phyloP scores from a whole-genome alignment of 2,329 filamentous ascomycete species.

The Atkinsonella texensis region DNA sequence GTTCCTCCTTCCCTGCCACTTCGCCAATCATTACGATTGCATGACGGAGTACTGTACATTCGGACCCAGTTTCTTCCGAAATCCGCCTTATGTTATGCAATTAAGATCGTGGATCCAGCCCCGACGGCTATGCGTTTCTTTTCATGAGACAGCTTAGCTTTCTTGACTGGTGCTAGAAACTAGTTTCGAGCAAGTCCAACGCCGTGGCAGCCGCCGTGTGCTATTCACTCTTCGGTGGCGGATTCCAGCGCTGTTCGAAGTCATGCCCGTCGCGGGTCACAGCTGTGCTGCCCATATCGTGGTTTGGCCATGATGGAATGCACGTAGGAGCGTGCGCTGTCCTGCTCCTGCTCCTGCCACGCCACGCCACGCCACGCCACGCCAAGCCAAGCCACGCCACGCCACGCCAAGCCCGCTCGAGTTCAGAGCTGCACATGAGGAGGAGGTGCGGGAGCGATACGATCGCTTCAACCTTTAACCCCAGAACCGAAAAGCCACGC shows the following conservation, averaged over 20 bases:
- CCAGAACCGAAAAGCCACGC: constrained; percentile 5
- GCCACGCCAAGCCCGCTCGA: too few relatives aligned
- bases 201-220: too few relatives aligned
- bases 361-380: too few relatives aligned
- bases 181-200: not conserved
- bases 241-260: too few relatives aligned
- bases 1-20: not conserved
- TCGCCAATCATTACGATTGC: constrained; percentile 1
- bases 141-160: not conserved
- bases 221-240: too few relatives aligned
- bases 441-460: constrained; percentile 20
- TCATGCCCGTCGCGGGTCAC: too few relatives aligned
- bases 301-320: too few relatives aligned
- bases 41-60: not conserved
- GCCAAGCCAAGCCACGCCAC: too few relatives aligned
- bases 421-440: not conserved
- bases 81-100: not conserved
- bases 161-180: not conserved
- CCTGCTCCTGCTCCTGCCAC: too few relatives aligned
- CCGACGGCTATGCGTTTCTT: not conserved
- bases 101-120: not conserved
- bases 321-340: too few relatives aligned
- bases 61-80: not conserved
- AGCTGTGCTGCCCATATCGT: too few relatives aligned
- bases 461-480: constrained; percentile 12